Conservation (phyloP, 805 yeast species). For the Metschnikowia sp. region DNA sequence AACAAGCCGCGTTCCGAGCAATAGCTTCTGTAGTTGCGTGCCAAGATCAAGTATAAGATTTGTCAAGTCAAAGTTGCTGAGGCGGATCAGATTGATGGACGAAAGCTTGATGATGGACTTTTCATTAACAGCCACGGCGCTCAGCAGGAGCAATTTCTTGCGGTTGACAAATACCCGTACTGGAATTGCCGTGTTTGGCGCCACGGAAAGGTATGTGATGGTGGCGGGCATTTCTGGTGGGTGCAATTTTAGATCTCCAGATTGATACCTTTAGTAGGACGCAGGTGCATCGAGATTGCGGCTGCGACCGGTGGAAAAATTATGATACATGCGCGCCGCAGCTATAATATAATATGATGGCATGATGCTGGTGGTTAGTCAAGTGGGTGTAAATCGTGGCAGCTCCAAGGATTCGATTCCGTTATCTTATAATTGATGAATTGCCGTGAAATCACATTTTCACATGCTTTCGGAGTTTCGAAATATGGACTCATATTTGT, state of each 20-base stretch:
- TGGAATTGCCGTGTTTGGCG: conserved; percentile 16
- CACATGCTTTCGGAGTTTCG: too few species aligned
- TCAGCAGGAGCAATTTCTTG: conserved; percentile 17
- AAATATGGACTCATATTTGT: too few species aligned
- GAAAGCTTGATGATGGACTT: conserved; percentile 23
- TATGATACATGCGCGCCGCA: too few species aligned
- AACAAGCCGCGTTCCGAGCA: conserved; percentile 9
- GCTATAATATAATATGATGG: too few species aligned
- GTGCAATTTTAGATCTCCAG: background rate
- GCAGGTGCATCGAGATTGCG: background rate
- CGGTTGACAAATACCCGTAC: conserved; percentile 24
- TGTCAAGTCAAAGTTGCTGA: conserved; percentile 23
- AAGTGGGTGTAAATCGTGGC: too few species aligned
- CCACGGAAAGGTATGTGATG: conserved; percentile 20
- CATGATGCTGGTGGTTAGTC: too few species aligned
- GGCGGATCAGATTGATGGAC: conserved; percentile 21
- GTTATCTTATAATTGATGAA: too few species aligned
- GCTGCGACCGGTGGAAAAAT: background rate
- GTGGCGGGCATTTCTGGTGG: conserved; percentile 18
- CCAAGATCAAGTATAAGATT: conserved; percentile 18
- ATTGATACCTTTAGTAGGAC: background rate
- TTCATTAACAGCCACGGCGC: conserved; percentile 22
- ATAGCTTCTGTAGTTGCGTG: conserved; percentile 7
- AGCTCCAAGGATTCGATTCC: too few species aligned
- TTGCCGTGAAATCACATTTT: too few species aligned